A percentile compares a stretch with the other conserved stretches of the same genome.
phyloP scores from a whole-genome alignment of 2,329 filamentous ascomycete genomes.

The Hypoxylon sp. region DNA sequence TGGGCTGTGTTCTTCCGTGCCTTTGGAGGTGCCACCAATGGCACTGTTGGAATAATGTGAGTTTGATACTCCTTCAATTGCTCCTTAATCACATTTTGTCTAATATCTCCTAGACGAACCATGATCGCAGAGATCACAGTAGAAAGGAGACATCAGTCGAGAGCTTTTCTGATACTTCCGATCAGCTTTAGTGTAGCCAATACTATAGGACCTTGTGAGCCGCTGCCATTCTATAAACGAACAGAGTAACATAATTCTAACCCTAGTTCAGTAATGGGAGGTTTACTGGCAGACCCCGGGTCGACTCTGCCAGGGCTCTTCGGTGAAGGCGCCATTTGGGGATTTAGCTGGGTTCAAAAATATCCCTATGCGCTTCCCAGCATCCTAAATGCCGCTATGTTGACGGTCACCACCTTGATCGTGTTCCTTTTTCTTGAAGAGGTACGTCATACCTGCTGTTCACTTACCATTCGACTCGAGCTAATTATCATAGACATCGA shows the following conservation, averaged over 20 bases:
- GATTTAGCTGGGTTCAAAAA: conserved; percentile 71
- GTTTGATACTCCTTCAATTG: conserved; percentile 25
- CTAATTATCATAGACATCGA: conserved; percentile 57
- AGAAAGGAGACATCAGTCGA: conserved; percentile 62
- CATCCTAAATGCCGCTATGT: conserved; percentile 72
- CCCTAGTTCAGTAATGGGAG: conserved; percentile 65
- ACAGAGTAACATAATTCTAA: conserved; percentile 31
- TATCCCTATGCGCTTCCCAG: conserved; percentile 80
- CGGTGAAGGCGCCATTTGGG: conserved; percentile 68
- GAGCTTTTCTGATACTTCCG: conserved; percentile 61
- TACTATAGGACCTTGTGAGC: conserved; percentile 60
- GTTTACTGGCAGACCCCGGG: conserved; percentile 75
- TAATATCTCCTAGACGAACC: conserved; percentile 53
- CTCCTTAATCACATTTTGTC: not conserved
- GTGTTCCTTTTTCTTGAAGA: conserved; percentile 77
- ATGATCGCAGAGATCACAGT: conserved; percentile 64
- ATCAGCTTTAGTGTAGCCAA: conserved; percentile 63
- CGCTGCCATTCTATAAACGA: not conserved
- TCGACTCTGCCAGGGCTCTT: conserved; percentile 72
- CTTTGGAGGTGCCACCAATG: conserved; percentile 70
- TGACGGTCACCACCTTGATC: conserved; percentile 65
- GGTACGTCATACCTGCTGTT: conserved; percentile 51
- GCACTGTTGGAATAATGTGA: conserved; percentile 63
- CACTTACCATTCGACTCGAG: not conserved
- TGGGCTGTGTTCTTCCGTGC: conserved; percentile 74